Evolutionary conservation across 1,284 basidiomycete genomes (phyloP).

Genomic region (Takashimella tepidaria): DNA sequence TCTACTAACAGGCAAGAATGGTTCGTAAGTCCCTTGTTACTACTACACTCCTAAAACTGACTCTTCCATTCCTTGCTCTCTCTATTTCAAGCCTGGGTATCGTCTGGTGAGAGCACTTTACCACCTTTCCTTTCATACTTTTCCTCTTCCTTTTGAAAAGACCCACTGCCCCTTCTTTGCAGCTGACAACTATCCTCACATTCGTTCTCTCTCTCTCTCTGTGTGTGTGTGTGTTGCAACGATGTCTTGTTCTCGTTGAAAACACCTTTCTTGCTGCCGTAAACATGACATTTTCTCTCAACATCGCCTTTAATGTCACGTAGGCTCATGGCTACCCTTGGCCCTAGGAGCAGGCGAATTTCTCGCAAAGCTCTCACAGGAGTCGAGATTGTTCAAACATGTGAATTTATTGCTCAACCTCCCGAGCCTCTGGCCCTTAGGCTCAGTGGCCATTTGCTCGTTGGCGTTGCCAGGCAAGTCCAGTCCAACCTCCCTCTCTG

Average conservation of each 20-base stretch:
- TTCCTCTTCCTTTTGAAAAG: neutral
- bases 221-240: too few species aligned
- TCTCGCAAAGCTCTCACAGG: constrained; percentile 70
- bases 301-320: neutral
- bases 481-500: too few species aligned
- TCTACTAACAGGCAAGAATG: constrained; percentile 34
- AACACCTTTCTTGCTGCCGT: too few species aligned
- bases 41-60: neutral
- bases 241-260: too few species aligned
- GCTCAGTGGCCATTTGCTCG: constrained; percentile 76
- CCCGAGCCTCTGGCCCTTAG: constrained; percentile 77
- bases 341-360: constrained; percentile 73
- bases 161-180: too few species aligned
- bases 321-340: constrained; percentile 83
- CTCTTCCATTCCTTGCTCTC: neutral
- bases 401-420: constrained; percentile 70
- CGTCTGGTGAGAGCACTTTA: constrained; percentile 28
- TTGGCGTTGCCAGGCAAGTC: constrained; percentile 75
- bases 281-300: neutral
- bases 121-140: neutral
- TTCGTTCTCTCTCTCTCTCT: neutral
- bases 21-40: constrained; percentile 26
- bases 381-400: constrained; percentile 72
- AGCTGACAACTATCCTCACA: neutral
- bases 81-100: constrained; percentile 30